phyloP scores from a whole-genome alignment of 2,329 filamentous ascomycete species.

The Huntiella abstrusa region DNA sequence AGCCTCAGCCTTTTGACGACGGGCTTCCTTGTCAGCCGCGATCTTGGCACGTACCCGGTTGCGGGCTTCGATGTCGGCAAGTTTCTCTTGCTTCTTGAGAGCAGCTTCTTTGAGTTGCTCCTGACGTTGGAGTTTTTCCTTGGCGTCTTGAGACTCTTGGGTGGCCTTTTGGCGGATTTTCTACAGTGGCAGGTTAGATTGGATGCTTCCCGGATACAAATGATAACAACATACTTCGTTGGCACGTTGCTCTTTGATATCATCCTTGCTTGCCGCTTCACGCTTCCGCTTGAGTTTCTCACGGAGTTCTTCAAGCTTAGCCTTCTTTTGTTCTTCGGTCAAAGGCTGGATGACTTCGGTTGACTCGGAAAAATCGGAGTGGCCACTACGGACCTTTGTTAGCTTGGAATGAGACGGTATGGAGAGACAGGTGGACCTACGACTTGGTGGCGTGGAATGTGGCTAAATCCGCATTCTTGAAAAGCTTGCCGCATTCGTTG shows the following conservation, averaged over 20 bases:
- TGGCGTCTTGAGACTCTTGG: conserved; percentile 70
- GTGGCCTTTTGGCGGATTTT: conserved; percentile 70
- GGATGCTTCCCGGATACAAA: neutral
- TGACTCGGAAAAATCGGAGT: conserved; percentile 82
- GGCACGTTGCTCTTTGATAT: conserved; percentile 64
- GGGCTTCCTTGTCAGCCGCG: conserved; percentile 80
- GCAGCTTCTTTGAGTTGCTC: conserved; percentile 84
- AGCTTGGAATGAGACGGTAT: no score
- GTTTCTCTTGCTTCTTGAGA: conserved; percentile 73
- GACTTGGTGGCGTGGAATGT: conserved; percentile 85
- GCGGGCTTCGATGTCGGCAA: conserved; percentile 68
- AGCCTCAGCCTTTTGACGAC: conserved; percentile 64
- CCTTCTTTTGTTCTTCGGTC: conserved; percentile 78
- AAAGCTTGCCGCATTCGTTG: conserved; percentile 87
- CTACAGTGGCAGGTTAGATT: conserved; percentile 18
- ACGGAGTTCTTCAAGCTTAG: conserved; percentile 56
- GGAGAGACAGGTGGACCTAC: conserved; percentile 21
- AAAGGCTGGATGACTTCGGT: conserved; percentile 80
- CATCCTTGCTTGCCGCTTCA: conserved; percentile 45
- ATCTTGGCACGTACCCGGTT: conserved; percentile 84
- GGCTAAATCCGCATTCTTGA: conserved; percentile 62
- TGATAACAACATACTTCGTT: conserved; percentile 47
- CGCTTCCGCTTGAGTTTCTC: conserved; percentile 55
- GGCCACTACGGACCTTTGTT: conserved; percentile 33
- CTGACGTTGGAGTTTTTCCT: conserved; percentile 74